phyloP scores from a whole-genome alignment of 1,284 basidiomycete genomes.

The Leccinum brunneo-olivaceum region DNA sequence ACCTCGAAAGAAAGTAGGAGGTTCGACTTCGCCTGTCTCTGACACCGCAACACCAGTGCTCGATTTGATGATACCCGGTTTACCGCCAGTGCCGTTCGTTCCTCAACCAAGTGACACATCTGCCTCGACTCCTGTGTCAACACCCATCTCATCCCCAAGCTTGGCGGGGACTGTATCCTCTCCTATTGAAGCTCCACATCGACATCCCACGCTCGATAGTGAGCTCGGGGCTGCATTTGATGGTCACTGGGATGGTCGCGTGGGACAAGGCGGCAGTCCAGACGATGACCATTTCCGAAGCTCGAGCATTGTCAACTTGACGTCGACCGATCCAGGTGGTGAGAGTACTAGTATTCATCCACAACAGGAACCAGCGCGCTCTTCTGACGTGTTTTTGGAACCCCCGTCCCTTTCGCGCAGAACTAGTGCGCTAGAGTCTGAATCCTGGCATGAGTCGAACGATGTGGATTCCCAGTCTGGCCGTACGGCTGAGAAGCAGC shows the following conservation, averaged over 20 bases:
- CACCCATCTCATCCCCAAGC: conserved; percentile 12
- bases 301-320: conserved; percentile 20
- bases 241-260: conserved; percentile 16
- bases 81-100: conserved; percentile 30
- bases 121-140: conserved; percentile 13
- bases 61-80: conserved; percentile 30
- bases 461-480: conserved; percentile 1
- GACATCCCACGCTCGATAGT: conserved; percentile 27
- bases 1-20: conserved; percentile 8
- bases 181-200: conserved; percentile 2
- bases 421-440: conserved; percentile 5
- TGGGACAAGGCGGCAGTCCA: conserved; percentile 5
- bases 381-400: conserved; percentile 5
- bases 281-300: conserved; percentile 16
- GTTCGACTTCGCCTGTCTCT: conserved; percentile 9
- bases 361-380: conserved; percentile 1
- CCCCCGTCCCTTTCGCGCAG: conserved; percentile 6
- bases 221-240: conserved; percentile 27
- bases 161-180: conserved; percentile 7
- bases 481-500: conserved; percentile 23
- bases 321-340: conserved; percentile 10
- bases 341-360: conserved; percentile 6
- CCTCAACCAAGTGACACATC: conserved; percentile 28
- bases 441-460: conserved; percentile 11
- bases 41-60: conserved; percentile 21